These are phyloP conservation scores for Friedmanniomyces simplex DNA, from an alignment of 495 filamentous ascomycete species.

Conservation along the genomic window DNA sequence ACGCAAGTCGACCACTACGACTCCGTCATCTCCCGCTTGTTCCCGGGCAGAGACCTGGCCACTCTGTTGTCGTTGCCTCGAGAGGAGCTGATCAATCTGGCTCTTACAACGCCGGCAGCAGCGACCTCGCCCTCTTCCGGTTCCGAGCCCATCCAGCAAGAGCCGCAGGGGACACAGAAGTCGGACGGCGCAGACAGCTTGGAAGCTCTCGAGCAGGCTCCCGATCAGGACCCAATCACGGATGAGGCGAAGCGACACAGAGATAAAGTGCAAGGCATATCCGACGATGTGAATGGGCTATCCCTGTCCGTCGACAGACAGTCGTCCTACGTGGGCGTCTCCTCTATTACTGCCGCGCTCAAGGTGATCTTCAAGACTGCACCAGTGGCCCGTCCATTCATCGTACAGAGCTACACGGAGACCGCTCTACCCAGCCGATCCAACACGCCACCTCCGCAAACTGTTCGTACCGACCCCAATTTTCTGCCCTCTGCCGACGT, in stretches of 20 bases:
- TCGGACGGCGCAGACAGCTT: conserved; percentile 30
- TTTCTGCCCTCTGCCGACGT: conserved; percentile 29
- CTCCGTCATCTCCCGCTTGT: conserved; percentile 35
- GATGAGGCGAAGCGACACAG: conserved; percentile 27
- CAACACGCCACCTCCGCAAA: conserved; percentile 25
- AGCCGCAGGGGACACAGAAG: neutral
- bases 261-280: conserved; percentile 48
- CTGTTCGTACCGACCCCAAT: conserved; percentile 22
- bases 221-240: conserved; percentile 25
- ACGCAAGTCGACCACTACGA: conserved; percentile 23
- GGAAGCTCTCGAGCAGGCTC: conserved; percentile 31
- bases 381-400: conserved; percentile 49
- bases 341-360: conserved; percentile 68
- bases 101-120: conserved; percentile 22
- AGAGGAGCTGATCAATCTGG: conserved; percentile 43
- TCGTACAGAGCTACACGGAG: conserved; percentile 36
- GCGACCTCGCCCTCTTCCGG: conserved; percentile 35
- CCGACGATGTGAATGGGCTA: conserved; percentile 72
- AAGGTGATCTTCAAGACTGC: conserved; percentile 72
- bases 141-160: conserved; percentile 20
- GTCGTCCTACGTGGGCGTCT: conserved; percentile 69
- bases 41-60: conserved; percentile 38
- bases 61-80: conserved; percentile 36
- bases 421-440: conserved; percentile 25
- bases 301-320: conserved; percentile 60